A percentile compares a stretch with the other conserved stretches of the same genome.
Conservation (phyloP, 78 protist genomes). For the Chrysochromulina parva region DNA sequence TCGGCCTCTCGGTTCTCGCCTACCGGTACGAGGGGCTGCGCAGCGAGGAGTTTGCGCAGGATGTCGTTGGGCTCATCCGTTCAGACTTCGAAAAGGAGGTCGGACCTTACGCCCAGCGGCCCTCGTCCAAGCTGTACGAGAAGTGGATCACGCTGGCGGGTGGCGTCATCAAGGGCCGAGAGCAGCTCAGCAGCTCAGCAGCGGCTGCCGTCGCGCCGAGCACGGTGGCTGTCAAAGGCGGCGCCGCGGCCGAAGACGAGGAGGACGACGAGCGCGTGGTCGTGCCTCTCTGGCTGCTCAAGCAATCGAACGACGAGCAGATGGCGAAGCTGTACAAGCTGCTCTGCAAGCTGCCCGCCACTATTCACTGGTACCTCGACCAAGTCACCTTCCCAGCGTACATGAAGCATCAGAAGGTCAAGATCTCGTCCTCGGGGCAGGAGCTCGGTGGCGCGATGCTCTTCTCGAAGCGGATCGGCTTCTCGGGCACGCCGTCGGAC, state of each 20-base stretch:
- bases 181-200: too few relatives aligned
- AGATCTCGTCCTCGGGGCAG: constrained; percentile 50
- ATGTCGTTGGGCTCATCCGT: not conserved
- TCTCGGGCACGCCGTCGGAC: constrained; percentile 61
- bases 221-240: too few relatives aligned
- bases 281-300: constrained; percentile 27
- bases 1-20: constrained; percentile 51
- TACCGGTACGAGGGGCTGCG: constrained; percentile 58
- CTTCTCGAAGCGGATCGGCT: constrained; percentile 56
- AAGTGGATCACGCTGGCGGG: not conserved
- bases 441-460: constrained; percentile 54
- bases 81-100: not conserved
- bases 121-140: not conserved
- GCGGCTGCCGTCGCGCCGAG: not conserved
- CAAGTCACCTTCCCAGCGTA: constrained; percentile 39
- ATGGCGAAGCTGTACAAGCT: constrained; percentile 39
- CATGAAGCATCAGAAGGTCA: constrained; percentile 32
- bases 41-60: constrained; percentile 1
- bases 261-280: not conserved
- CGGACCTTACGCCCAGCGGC: not conserved
- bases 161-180: not conserved
- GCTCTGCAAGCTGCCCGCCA: constrained; percentile 11
- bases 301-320: constrained; percentile 38
- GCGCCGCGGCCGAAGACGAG: not conserved
- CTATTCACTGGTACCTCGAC: constrained; percentile 37